Base-by-base conservation (phyloP, 352 stramenopile genomes). In the Globisporangium splendens region DNA sequence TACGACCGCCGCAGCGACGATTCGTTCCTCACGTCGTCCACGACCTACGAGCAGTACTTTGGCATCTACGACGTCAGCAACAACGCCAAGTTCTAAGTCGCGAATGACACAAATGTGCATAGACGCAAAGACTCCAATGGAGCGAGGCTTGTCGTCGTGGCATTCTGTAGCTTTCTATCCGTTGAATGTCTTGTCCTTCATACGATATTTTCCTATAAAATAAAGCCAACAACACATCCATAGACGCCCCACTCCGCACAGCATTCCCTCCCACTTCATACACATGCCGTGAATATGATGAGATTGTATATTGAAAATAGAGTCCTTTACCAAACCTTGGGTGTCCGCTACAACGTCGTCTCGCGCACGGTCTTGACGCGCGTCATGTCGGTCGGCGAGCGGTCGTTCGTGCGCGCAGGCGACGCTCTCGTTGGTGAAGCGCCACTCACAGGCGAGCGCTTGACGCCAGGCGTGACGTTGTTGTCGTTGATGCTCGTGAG, bases 1-100 rank as follows among this genome's bases (percentile, higher is more conserved):
- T 63, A 63, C 57, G 57, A 63, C 31, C 53, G 59, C 18, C 51
- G 50, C 53, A 50, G 28, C 22, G 49, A 65, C 39, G 59, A 65
- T 22, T 46, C 57, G 48, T 54, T 62, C 54, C 13, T 65, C 13
- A 4, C 15, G 13, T 42, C 48, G 5, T 49, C 39, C 31, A 35
- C 47, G 15, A 15, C 15, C 51, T 61, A 65, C 47, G 51, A 65
- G 41, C 51, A 53, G 41, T 65, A 62, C 59, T 65, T 61, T 43
- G 51, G 59, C 6, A 50, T 65, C 44, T 65, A 52, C 50, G 61
- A 46, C n/a, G 46, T 31, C 7, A 46, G 50, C 33, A 53, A 41
- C 47, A 24, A 22, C 38, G 59, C 52, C 52, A 65, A 61, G 51
- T 61, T 54, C 59, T 62, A 54, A 51, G 17, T 6, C 15, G 41